Conservation (phyloP, 2,329 filamentous ascomycete genomes). For the Endocalyx cinctus region DNA sequence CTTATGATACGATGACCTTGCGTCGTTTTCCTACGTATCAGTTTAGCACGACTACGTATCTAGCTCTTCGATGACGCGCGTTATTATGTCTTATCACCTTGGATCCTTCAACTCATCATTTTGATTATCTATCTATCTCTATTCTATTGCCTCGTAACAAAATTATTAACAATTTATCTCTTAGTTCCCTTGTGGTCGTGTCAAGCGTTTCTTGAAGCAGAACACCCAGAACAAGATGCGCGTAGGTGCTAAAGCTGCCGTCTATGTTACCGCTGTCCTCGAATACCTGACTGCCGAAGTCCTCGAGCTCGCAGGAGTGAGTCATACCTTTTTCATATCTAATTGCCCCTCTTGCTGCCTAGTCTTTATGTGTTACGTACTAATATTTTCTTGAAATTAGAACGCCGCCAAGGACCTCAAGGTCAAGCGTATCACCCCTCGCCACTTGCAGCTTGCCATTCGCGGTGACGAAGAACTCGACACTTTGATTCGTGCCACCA, state of each 20-base stretch:
- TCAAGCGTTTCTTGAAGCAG: slow-evolving; percentile 99
- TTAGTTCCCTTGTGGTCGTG: slow-evolving; percentile 98
- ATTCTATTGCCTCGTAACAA: no score
- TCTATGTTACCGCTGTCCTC: slow-evolving; percentile 96
- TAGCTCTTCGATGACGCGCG: no score
- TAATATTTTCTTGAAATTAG: slow-evolving; percentile 30
- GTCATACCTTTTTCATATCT: slow-evolving; percentile 29
- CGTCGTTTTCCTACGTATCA: no score
- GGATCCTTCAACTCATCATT: no score
- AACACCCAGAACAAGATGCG: slow-evolving; percentile 99
- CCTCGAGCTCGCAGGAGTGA: slow-evolving; percentile 86
- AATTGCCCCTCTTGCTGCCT: slow-evolving; percentile 9
- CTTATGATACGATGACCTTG: no score
- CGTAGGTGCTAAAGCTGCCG: slow-evolving; percentile 95
- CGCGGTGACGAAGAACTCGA: slow-evolving; percentile 98
- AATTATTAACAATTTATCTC: background rate
- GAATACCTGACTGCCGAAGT: slow-evolving; percentile 98
- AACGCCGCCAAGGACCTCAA: slow-evolving; percentile 99
- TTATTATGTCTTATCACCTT: no score
- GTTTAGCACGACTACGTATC: no score
- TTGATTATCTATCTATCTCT: no score
- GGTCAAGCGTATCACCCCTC: slow-evolving; percentile 98
- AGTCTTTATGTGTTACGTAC: slow-evolving; percentile 8
- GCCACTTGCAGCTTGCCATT: slow-evolving; percentile 95
- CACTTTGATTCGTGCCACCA: slow-evolving; percentile 94